These are phyloP conservation scores for Patellifolia procumbens DNA, from an alignment of 179 eudicot genomes.

Conservation along the genomic window DNA sequence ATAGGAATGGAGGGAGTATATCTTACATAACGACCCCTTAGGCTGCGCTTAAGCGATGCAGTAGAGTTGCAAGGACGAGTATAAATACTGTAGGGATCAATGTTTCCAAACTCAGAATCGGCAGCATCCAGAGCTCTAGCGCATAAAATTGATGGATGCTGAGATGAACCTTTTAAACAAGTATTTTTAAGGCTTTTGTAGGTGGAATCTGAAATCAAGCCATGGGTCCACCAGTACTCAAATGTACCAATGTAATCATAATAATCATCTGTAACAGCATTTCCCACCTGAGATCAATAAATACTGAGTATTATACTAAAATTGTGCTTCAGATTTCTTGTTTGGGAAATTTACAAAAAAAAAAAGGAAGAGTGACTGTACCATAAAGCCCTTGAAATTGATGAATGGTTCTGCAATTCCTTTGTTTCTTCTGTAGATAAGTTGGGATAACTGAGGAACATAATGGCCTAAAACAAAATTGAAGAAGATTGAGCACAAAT, in stretches of 20 bases:
- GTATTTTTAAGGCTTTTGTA: slow-evolving; percentile 48
- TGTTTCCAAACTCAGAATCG: slow-evolving; percentile 70
- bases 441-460: slow-evolving; percentile 88
- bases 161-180: slow-evolving; percentile 64
- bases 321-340: background rate
- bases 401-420: slow-evolving; percentile 65
- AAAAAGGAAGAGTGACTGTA: slow-evolving; percentile 23
- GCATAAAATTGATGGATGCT: slow-evolving; percentile 69
- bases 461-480: slow-evolving; percentile 68
- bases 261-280: slow-evolving; percentile 91
- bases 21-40: slow-evolving; percentile 86
- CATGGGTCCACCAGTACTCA: slow-evolving; percentile 98
- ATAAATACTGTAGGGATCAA: slow-evolving; percentile 87
- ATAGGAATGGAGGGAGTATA: too few relatives aligned
- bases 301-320: background rate
- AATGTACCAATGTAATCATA: slow-evolving; percentile 87
- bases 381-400: slow-evolving; percentile 95
- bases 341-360: background rate
- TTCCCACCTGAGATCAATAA: slow-evolving; percentile 71
- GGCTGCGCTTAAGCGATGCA: slow-evolving; percentile 43
- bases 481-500: slow-evolving; percentile 3
- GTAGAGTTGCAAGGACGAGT: slow-evolving; percentile 67
- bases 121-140: slow-evolving; percentile 52
- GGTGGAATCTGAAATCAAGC: slow-evolving; percentile 83
- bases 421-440: slow-evolving; percentile 70